Evolutionary conservation across 2,329 filamentous ascomycete genomes (phyloP), one percentile per base, ranked within the genome.

Genomic region (Pestalotiopsis sp.): DNA sequence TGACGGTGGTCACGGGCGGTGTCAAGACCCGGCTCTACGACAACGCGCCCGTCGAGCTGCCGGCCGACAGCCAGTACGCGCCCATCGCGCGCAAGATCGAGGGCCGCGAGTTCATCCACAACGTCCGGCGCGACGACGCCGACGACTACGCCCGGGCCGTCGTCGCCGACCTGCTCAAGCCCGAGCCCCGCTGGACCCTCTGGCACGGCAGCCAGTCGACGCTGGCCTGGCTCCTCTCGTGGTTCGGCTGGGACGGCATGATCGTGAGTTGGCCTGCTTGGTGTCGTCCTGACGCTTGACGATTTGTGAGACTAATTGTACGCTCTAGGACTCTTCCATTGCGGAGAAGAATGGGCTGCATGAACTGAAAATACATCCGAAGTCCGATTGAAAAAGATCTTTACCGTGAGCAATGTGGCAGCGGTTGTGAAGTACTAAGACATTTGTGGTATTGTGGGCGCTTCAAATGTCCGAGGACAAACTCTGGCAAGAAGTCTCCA

Each of bases 201-300:
- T 80, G 77, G 76, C 71, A 70, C 4, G 78, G 76, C 2, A 72
- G 78, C 3, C 14, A 75, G 61, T 70, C 76, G 4, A 74, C 69
- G 1, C 23, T 76, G 5, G 75, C 75, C 3, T 78, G 75, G 71
- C 58, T 78, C 31, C 17, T 79, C 13, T 70, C 69, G 1, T 74
- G 72, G 71, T 71, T 80, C 4, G 76, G 76, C 1, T 79, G 77
- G 75, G 76, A 76, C 17, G 76, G 78, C 0, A 76, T 78, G 71
- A 31, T 78, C 63, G 77, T 78, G 66, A 74, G 75, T 76, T 41
- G 17, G 4, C 11, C 17, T 52, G 14, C 45, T 4, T 52, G 4
- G 7, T n/a, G 2, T n/a, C 7, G 31, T 1, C 20, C 45, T 1
- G 45, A n/a, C 17, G 17, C 7, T 20, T 9, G 45, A n/a, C 20